phyloP scores from a whole-genome alignment of 192 early-diverging fungal species.

The Spizellomyces sp. region DNA sequence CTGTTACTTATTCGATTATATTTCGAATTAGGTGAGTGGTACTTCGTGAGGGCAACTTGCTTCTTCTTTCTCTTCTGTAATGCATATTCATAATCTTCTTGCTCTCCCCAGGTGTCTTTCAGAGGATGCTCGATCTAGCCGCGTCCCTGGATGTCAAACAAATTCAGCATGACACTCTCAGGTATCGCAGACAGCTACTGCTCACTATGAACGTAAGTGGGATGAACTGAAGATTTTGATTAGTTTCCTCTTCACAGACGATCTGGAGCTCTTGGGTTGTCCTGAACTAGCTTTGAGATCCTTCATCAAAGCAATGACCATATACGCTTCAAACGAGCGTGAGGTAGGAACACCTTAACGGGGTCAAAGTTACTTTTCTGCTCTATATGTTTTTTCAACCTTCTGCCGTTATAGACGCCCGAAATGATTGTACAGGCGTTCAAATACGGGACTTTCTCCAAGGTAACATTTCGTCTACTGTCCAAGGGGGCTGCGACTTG shows the following conservation, averaged over 20 bases:
- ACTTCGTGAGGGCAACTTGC: not conserved
- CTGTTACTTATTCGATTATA: conserved; percentile 86
- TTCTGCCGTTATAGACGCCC: conserved; percentile 61
- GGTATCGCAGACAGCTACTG: conserved; percentile 29
- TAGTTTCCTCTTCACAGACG: conserved; percentile 70
- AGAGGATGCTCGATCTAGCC: conserved; percentile 63
- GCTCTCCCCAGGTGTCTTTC: conserved; percentile 52
- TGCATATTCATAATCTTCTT: conserved; percentile 14
- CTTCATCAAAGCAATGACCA: conserved; percentile 64
- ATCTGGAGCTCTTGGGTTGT: conserved; percentile 55
- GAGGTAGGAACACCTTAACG: conserved; percentile 53
- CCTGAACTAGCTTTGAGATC: conserved; percentile 52
- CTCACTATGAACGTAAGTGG: not conserved
- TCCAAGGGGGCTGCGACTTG: not conserved
- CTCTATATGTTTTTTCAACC: not conserved
- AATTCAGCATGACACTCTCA: conserved; percentile 88
- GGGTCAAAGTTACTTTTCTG: too few relatives aligned
- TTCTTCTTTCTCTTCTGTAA: not conserved
- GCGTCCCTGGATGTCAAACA: conserved; percentile 85
- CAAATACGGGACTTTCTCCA: conserved; percentile 83
- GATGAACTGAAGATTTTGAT: not conserved
- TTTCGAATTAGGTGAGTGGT: conserved; percentile 60
- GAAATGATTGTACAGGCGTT: conserved; percentile 86
- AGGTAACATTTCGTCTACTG: conserved; percentile 45
- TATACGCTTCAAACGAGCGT: conserved; percentile 75